phyloP scores from a whole-genome alignment of 768 basidiomycete species.

The Russula dissimulans region DNA sequence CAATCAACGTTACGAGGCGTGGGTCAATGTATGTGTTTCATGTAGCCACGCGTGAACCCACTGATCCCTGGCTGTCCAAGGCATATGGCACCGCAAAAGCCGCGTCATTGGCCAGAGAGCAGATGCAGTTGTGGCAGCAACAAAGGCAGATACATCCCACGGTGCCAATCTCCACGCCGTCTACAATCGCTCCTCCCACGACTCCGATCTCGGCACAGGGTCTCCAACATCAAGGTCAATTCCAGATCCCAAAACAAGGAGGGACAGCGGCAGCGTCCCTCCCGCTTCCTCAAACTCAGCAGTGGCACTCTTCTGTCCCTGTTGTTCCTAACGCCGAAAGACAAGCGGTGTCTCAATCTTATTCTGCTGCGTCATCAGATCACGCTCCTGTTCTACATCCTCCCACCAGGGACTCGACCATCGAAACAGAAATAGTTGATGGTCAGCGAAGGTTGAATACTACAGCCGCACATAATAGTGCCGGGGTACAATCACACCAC shows the following conservation, averaged over 20 bases:
- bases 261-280: not conserved
- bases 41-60: not conserved
- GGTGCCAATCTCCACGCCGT: not conserved
- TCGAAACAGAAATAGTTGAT: not conserved
- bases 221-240: not conserved
- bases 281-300: not conserved
- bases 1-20: not conserved
- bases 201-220: not conserved
- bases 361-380: not conserved
- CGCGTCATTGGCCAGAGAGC: not conserved
- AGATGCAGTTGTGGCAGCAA: not conserved
- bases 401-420: not conserved
- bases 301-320: not conserved
- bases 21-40: conserved; percentile 2
- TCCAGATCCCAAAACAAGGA: not conserved
- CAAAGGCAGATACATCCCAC: not conserved
- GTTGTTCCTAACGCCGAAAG: not conserved
- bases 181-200: not conserved
- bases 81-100: not conserved
- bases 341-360: not conserved
- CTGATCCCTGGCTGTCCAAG: not conserved
- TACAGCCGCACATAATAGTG: not conserved
- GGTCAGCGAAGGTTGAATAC: not conserved
- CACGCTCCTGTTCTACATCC: not conserved
- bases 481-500: not conserved